These are phyloP conservation scores for Fusarium illudens DNA, from an alignment of 2,329 filamentous ascomycete species.

Conservation along the genomic window DNA sequence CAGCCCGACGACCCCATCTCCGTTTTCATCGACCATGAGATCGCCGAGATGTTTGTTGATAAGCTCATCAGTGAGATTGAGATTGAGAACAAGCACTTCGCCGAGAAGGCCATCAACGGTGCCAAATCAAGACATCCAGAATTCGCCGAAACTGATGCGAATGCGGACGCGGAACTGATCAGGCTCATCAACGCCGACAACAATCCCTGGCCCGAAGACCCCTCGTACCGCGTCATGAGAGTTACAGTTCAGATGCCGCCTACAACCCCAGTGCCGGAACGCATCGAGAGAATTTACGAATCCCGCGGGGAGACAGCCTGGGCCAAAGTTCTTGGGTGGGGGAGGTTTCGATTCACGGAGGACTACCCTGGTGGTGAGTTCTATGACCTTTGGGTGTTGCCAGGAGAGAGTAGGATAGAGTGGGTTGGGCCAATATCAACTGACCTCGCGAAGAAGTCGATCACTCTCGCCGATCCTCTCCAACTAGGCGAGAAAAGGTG, in stretches of 20 bases:
- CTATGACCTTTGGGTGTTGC: neutral
- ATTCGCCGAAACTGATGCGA: neutral
- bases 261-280: no score
- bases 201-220: conserved; percentile 1
- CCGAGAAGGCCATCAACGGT: neutral
- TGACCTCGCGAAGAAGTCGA: neutral
- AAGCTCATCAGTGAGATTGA: neutral
- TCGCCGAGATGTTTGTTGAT: neutral
- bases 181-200: neutral
- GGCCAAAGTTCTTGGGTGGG: neutral
- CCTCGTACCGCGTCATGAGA: neutral
- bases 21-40: neutral
- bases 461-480: neutral
- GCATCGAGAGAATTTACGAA: neutral
- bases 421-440: neutral
- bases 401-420: neutral
- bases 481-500: neutral
- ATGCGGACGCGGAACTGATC: neutral
- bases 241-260: conserved; percentile 3
- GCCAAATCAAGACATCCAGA: neutral
- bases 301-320: neutral
- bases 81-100: neutral
- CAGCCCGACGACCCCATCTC: neutral
- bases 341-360: conserved; percentile 13
- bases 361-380: conserved; percentile 19